Evolutionary conservation across 116 monocot genomes (phyloP), one percentile per base, ranked within the genome.

Genomic region (Cymodocea nodosa): DNA sequence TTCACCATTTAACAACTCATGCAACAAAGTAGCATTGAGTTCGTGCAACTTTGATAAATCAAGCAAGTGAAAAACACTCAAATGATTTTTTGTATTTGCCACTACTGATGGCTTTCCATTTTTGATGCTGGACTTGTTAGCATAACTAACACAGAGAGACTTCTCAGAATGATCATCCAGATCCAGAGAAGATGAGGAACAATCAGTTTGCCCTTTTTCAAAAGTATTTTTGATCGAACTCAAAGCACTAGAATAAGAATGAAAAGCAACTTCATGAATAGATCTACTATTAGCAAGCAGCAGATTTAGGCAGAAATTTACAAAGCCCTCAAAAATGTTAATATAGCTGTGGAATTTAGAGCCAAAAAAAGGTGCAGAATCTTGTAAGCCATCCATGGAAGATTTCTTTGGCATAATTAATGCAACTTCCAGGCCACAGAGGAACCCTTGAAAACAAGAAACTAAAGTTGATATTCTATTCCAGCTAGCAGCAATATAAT

Each of bases 361-460:
- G 11, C 65, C 19, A 59, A 39, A 71, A 62, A 39, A 66, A 65
- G 15, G 34, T 35, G 64, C 63, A 56, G 71, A 52, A 17, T 51
- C 53, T 48, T 57, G 50, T 44, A 23, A 71, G 44, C 57, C 70
- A 35, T 35, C 23, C 3, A 58, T 55, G 7, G 30, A 52, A n/a
- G n/a, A n/a, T 34, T 70, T 62, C 49, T 50, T 68, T 19, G 69
- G 58, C 44, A 37, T 74, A 51, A 76, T 79, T 62, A 79, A 51
- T 15, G 77, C 70, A 66, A 73, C 82, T 52, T 72, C 35, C 34
- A 90, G 20, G 16, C 95, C 95, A 80, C 79, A 81, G 34, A 87
- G 48, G 63, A 95, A 85, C 53, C 90, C 87, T 68, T 90, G 87
- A 23, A 83, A 55, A 73, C 87, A 90, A 75, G 90, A 85, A 64